Conservation (phyloP, 2,329 filamentous ascomycete species). For the Hymenoscyphus repandus region DNA sequence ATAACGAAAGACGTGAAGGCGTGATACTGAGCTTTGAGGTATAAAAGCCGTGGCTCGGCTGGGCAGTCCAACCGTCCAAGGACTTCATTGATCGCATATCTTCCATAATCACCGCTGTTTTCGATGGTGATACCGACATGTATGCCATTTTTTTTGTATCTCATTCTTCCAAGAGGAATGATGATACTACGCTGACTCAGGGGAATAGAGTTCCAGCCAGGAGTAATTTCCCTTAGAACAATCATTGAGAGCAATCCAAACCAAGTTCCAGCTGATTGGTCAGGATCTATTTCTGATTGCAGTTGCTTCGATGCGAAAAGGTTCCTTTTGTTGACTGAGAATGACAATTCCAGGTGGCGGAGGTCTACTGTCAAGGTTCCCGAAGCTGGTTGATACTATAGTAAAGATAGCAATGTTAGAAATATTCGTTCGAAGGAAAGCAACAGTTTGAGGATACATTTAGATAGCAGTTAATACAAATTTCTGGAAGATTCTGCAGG, state of each 20-base stretch:
- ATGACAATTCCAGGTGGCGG: slow-evolving; percentile 47
- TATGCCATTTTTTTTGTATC: slow-evolving; percentile 28
- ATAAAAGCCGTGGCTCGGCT: slow-evolving; percentile 48
- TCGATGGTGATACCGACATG: slow-evolving; percentile 41
- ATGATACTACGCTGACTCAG: slow-evolving; percentile 44
- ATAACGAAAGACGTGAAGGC: slow-evolving; percentile 54
- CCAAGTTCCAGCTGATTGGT: slow-evolving; percentile 55
- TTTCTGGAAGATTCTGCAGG: too few species aligned
- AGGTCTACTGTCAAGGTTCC: slow-evolving; percentile 41
- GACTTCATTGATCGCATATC: slow-evolving; percentile 47
- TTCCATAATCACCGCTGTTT: slow-evolving; percentile 38
- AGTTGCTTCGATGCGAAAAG: slow-evolving; percentile 46
- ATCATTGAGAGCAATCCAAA: slow-evolving; percentile 56
- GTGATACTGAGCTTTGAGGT: slow-evolving; percentile 53
- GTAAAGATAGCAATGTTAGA: slow-evolving; percentile 31
- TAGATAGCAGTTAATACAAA: too few species aligned
- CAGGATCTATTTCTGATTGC: slow-evolving; percentile 44
- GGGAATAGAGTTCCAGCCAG: not conserved
- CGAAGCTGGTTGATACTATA: slow-evolving; percentile 40
- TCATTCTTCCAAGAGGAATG: slow-evolving; percentile 41
- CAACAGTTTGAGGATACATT: too few species aligned
- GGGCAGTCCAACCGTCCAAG: slow-evolving; percentile 53
- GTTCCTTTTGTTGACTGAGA: slow-evolving; percentile 40
- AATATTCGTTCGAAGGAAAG: too few species aligned
- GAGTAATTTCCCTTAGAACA: slow-evolving; percentile 42